phyloP scores from a whole-genome alignment of 169 alveolate genomes.

The Toxoplasma gondii region DNA sequence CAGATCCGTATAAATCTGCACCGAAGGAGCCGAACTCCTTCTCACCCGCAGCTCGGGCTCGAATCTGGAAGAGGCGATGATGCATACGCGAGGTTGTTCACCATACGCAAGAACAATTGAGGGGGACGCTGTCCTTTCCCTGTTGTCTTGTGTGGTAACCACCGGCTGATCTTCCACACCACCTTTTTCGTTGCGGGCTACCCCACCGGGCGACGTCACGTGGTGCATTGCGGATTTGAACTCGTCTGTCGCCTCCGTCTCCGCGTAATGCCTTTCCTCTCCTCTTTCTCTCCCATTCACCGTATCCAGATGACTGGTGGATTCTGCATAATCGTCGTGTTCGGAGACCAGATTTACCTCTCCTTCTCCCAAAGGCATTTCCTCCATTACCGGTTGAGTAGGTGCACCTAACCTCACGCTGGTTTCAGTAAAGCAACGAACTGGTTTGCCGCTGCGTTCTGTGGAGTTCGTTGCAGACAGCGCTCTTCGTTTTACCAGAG shows the following conservation, averaged over 20 bases:
- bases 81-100: neutral
- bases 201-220: neutral
- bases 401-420: too few relatives aligned
- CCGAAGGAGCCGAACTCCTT: neutral
- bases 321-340: neutral
- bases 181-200: neutral
- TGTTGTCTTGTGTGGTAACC: neutral
- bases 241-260: neutral
- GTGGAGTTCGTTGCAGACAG: neutral
- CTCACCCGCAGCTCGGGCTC: neutral
- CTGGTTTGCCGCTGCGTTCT: too few relatives aligned
- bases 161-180: neutral
- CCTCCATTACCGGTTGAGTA: neutral
- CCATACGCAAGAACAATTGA: neutral
- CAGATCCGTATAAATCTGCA: constrained; percentile 25
- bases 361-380: neutral
- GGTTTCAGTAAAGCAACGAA: too few relatives aligned
- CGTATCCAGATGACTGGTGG: neutral
- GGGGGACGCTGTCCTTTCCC: neutral
- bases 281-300: neutral
- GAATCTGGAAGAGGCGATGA: neutral
- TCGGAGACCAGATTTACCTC: too few relatives aligned
- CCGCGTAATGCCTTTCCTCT: neutral
- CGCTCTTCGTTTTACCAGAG: neutral
- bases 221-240: neutral